A percentile compares a stretch with the other conserved stretches of the same genome.
These are phyloP conservation scores for Artemisia argyi DNA, from an alignment of 129 eudicot genomes.

Conservation along the genomic window DNA sequence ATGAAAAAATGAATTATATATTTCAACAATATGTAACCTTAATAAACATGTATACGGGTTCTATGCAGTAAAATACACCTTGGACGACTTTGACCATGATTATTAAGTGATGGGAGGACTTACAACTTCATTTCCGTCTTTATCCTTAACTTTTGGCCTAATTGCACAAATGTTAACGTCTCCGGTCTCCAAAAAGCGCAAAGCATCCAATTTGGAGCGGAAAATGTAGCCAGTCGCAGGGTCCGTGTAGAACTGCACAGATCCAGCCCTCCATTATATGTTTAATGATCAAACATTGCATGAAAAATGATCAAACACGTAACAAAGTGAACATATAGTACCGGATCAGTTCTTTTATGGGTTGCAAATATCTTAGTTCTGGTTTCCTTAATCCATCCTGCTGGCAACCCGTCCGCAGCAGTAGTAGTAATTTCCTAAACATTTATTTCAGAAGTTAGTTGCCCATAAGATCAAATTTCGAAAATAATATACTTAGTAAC, in stretches of 20 bases:
- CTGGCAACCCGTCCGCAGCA: conserved; percentile 61
- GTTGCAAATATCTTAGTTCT: conserved; percentile 36
- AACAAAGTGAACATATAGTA: conserved; percentile 14
- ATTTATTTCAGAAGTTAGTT: conserved; percentile 24
- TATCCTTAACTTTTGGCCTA: conserved; percentile 48
- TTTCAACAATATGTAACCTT: neutral
- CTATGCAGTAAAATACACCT: neutral
- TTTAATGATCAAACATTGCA: conserved; percentile 8
- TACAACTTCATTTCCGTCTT: conserved; percentile 32
- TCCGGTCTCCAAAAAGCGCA: conserved; percentile 67
- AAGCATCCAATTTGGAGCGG: conserved; percentile 65
- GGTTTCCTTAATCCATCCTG: conserved; percentile 81
- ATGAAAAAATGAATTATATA: neutral
- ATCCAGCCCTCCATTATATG: conserved; percentile 13
- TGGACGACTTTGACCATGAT: neutral
- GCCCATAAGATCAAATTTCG: neutral
- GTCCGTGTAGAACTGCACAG: conserved; percentile 56
- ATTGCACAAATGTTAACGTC: conserved; percentile 51
- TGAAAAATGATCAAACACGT: too few relatives aligned
- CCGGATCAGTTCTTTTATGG: conserved; percentile 53
- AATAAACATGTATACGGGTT: neutral
- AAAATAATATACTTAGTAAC: neutral
- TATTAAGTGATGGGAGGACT: conserved; percentile 3
- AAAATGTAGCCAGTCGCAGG: conserved; percentile 58
- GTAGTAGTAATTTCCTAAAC: conserved; percentile 48